Conservation (phyloP, 257 asterid species). For the Apocynum venetum region DNA sequence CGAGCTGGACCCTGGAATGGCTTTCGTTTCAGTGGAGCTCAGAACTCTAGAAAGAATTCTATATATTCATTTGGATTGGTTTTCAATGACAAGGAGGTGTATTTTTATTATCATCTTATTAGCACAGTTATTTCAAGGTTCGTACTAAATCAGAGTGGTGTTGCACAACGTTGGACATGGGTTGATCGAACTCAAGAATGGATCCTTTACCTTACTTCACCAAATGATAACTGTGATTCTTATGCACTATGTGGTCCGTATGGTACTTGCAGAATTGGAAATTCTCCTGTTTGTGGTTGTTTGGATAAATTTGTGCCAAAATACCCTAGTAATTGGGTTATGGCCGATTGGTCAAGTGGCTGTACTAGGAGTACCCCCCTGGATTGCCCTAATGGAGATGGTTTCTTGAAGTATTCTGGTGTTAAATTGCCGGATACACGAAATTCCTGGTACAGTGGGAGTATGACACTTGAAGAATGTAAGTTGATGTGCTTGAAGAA, state of each 20-base stretch:
- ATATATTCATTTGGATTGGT: neutral
- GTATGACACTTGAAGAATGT: slow-evolving; percentile 23
- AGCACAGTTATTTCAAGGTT: slow-evolving; percentile 24
- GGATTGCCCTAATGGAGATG: slow-evolving; percentile 22
- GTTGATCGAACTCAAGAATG: slow-evolving; percentile 20
- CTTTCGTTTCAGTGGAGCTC: slow-evolving; percentile 31
- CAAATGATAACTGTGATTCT: slow-evolving; percentile 30
- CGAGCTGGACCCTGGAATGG: slow-evolving; percentile 54
- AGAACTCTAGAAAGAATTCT: neutral
- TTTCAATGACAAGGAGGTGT: neutral
- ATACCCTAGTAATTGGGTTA: slow-evolving; percentile 19
- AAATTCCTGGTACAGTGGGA: slow-evolving; percentile 17
- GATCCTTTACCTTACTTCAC: slow-evolving; percentile 8
- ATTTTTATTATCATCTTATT: neutral
- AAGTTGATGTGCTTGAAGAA: slow-evolving; percentile 25
- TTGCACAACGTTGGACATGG: slow-evolving; percentile 17
- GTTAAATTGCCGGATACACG: slow-evolving; percentile 33
- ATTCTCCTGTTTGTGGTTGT: slow-evolving; percentile 28
- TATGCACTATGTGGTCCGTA: slow-evolving; percentile 28
- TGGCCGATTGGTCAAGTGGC: slow-evolving; percentile 26
- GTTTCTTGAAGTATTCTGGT: slow-evolving; percentile 17
- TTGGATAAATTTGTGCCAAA: slow-evolving; percentile 25
- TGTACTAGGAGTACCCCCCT: slow-evolving; percentile 27
- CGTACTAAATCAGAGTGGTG: neutral
- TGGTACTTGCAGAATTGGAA: slow-evolving; percentile 26